Evolutionary conservation across 2,329 filamentous ascomycete genomes (phyloP), one percentile per base, ranked within the genome.

Genomic region (Epicoccum nigrum): DNA sequence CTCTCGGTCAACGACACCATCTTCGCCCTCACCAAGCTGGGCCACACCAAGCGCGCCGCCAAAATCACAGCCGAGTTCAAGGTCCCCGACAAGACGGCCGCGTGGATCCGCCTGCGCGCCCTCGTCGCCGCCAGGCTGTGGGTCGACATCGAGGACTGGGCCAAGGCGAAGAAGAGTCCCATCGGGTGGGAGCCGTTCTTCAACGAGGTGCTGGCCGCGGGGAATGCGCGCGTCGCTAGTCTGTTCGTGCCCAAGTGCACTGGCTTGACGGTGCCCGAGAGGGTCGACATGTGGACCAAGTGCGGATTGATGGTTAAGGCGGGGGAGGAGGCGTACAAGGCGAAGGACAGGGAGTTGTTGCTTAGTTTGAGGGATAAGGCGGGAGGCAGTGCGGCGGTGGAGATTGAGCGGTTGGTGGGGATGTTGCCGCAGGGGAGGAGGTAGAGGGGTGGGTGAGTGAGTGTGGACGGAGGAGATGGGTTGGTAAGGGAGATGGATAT

Each of bases 151-250:
- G 92, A 97, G 71, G 92, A 97, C 62, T 83, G 91, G 62, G 83
- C 85, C 28, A 89, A 87, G 67, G 84, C 74, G 31, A 83, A 89
- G 68, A 96, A 92, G 74, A 94, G 89, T 51, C 90, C 93, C 0
- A 97, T 99, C 69, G 93, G 93, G 9, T 99, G 94, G 94, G 91
- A 96, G 86, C 91, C 93, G 0, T 99, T 96, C 75, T 97, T 90
- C 79, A 95, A 94, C 68, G 88, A 95, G 64, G 86, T 90, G 21
- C 79, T 97, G 1, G 86, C 88, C 38, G 94, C 94, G 1, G 94
- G 94, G 37, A 97, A 97, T 69, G 88, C 90, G 4, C 88, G 92
- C 55, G 81, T 96, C 13, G 94, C 94, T 1, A 84, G 88, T 0
- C 73, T 85, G 4, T 97, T 97, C 74, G 86, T 97, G 43, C 86